Evolutionary conservation across 441 rosid genomes (phyloP), one percentile per base, ranked within the genome.

Genomic region (Omphalea diandra): DNA sequence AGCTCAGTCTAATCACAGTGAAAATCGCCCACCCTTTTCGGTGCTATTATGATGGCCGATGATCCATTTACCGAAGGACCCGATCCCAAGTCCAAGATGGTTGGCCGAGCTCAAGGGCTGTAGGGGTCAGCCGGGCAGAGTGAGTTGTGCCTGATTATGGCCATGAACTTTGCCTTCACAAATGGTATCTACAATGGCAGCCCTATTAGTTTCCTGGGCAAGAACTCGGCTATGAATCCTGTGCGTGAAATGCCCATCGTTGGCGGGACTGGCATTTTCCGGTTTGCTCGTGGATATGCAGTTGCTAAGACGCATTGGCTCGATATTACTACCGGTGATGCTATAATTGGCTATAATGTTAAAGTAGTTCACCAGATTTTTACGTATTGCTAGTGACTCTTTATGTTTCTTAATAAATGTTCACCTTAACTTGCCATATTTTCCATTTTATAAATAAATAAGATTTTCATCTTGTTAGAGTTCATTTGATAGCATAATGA

Each of bases 71-170:
- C 96, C 0, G 83, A 86, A 70, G 77, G 84, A 2, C 73, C 88
- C 0, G 91, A 85, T 55, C 90, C 88, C 1, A 81, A 72, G 5
- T 88, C 96, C 31, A 87, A 84, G 73, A 73, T 84, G 9, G 58
- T 88, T 1, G 96, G 96, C 4, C 81, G 89, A 0, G 96, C 94
- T 0, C 94, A 90, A 27, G 96, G 96, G 49, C 75, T 88, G 24
- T 88, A 89, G 38, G 88, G 81, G 10, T 86, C 89, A 0, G 83
- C 81, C 26, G 78, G 85, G 7, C 77, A 83, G 79, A 73, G 68
- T 35, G 88, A 87, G 62, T 0, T 89, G n/a, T 85, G 79, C 36
- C 69, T 91, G 18, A 44, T 86, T 12, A 85, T 89, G 95, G 86
- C 84, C 15, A 76, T 86, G 88, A 88, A 70, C 72, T 82, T 83